Conservation (phyloP, 352 stramenopile species). For the Globisporangium carolinianum region DNA sequence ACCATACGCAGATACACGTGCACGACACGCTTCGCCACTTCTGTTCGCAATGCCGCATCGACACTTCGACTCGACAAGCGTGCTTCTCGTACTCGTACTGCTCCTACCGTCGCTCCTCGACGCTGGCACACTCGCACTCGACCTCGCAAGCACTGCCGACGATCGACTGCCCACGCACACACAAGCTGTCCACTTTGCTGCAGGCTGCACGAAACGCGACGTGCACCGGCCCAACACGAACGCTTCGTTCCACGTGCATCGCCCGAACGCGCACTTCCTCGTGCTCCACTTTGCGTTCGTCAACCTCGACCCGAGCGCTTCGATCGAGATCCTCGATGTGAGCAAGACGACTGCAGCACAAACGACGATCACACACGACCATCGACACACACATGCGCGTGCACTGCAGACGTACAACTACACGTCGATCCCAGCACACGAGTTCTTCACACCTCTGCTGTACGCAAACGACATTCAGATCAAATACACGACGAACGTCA, state of each 20-base stretch:
- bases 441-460: slow-evolving; percentile 20
- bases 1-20: no score
- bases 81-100: not conserved
- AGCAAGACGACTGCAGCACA: not conserved
- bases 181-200: not conserved
- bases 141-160: not conserved
- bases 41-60: no score
- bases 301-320: slow-evolving; percentile 15
- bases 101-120: not conserved
- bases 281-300: slow-evolving; percentile 24
- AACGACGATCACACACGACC: not conserved
- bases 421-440: not conserved
- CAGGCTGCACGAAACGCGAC: not conserved
- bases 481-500: slow-evolving; percentile 14
- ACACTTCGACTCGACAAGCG: no score
- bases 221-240: not conserved
- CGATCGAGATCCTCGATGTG: slow-evolving; percentile 13
- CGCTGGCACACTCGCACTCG: not conserved
- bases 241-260: slow-evolving; percentile 15
- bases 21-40: no score
- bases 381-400: not conserved
- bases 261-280: slow-evolving; percentile 25
- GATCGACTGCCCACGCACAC: not conserved
- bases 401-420: slow-evolving; percentile 2
- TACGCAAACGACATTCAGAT: slow-evolving; percentile 5